These are phyloP conservation scores for Lodderomyces orthopsilosis DNA, from an alignment of 1,139 yeast species.

Conservation along the genomic window DNA sequence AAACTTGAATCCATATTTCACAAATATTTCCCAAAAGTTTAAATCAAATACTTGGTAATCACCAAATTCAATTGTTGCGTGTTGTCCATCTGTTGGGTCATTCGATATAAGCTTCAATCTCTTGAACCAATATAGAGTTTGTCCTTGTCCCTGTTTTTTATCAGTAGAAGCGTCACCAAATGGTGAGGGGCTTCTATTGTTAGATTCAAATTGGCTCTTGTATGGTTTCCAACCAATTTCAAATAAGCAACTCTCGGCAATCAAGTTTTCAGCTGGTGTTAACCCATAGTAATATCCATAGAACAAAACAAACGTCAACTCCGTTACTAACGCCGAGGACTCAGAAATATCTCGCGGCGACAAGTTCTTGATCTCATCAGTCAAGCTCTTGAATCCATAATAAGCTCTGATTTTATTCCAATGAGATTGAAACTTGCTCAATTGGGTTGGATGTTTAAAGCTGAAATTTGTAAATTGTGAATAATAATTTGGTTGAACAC, in stretches of 20 bases:
- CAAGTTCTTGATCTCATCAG: constrained; percentile 28
- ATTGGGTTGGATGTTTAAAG: constrained; percentile 38
- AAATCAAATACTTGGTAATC: constrained; percentile 48
- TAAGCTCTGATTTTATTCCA: constrained; percentile 52
- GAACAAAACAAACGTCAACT: constrained; percentile 49
- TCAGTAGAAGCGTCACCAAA: constrained; percentile 6
- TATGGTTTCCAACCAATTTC: constrained; percentile 48
- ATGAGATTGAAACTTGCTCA: constrained; percentile 36
- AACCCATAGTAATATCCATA: constrained; percentile 60
- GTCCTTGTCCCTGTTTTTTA: constrained; percentile 4
- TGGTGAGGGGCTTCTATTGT: neutral
- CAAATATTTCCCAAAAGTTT: constrained; percentile 41
- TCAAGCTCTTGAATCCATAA: constrained; percentile 35
- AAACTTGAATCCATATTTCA: constrained; percentile 38
- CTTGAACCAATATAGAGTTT: constrained; percentile 38
- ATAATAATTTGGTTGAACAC: constrained; percentile 24
- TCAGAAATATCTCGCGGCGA: constrained; percentile 21
- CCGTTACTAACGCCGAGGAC: constrained; percentile 20
- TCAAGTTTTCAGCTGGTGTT: constrained; percentile 48
- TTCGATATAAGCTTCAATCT: constrained; percentile 22
- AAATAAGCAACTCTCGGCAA: constrained; percentile 42
- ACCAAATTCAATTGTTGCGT: constrained; percentile 27
- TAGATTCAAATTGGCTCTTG: constrained; percentile 15
- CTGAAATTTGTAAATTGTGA: constrained; percentile 19
- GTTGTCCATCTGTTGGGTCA: constrained; percentile 12